Evolutionary conservation across 1,284 basidiomycete species (phyloP), one percentile per base, ranked within the genome.

Genomic region (Phylloboletellus chloephorus): DNA sequence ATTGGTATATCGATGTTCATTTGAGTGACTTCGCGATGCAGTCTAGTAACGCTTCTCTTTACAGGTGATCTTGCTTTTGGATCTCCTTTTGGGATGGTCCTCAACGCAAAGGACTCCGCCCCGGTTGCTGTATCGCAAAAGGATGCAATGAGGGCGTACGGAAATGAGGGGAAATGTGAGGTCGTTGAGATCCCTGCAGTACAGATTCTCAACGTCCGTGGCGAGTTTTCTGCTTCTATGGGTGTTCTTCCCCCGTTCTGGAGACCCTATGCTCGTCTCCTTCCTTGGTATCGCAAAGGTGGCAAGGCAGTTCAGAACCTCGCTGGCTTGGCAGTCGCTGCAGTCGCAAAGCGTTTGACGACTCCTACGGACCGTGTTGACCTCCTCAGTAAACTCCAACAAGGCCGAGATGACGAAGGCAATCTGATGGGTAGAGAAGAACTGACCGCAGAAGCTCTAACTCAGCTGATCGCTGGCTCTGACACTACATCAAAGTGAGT

Each of bases 61-160:
- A 3, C 51, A 73, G 82, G 85, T 42, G 84, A 88, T 58, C 73
- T 90, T 19, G 87, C 88, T 0, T 93, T 93, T 52, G 90, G 90
- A 8, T 75, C 77, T 9, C 82, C 92, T 0, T 95, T 96, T 52
- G 91, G 89, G 21, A 96, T 96, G 92, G 72, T 96, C 44, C 61
- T 78, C 40, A 76, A 81, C 5, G 83, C 75, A 26, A 76, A 77
- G 44, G 89, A 93, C 60, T 73, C 78, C 9, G 89, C 86, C 1
- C 73, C 79, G 6, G 82, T 78, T 28, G 74, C 74, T 4, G 60
- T 68, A 13, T 67, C 67, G 3, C 65, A 68, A 15, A 56, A 71
- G 34, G 65, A 71, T 20, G 78, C 73, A 5, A 77, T 83, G 67
- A 65, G 72, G 5, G 66, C 70, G 2, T 82, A 82, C 43, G 78